These are phyloP conservation scores for Zalaria obscura DNA, from an alignment of 2,329 filamentous ascomycete species.

Conservation along the genomic window DNA sequence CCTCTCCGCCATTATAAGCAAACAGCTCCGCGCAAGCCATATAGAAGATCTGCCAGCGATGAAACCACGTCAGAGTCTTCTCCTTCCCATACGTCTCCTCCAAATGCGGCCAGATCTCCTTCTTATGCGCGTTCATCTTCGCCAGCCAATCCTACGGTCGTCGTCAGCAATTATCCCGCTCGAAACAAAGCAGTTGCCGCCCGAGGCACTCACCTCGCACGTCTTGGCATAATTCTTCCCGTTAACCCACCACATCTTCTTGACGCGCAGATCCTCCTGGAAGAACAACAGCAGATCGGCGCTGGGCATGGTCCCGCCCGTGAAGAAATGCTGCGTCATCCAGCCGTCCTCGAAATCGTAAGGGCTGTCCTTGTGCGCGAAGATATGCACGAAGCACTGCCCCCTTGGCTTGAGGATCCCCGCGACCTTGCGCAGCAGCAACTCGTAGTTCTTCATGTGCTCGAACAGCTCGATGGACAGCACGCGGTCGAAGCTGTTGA, in stretches of 20 bases:
- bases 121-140: slow-evolving; percentile 45
- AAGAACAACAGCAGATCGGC: slow-evolving; percentile 54
- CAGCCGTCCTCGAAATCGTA: slow-evolving; percentile 60
- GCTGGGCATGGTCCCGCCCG: slow-evolving; percentile 57
- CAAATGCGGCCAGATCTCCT: slow-evolving; percentile 48
- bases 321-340: slow-evolving; percentile 65
- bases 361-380: slow-evolving; percentile 48
- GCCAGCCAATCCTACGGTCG: slow-evolving; percentile 42
- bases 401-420: slow-evolving; percentile 46
- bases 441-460: slow-evolving; percentile 64
- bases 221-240: slow-evolving; percentile 55
- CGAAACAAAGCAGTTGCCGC: background rate
- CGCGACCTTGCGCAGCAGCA: slow-evolving; percentile 49
- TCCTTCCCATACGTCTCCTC: slow-evolving; percentile 51
- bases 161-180: background rate
- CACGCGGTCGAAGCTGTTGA: slow-evolving; percentile 44
- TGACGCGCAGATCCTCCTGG: slow-evolving; percentile 45
- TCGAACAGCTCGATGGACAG: slow-evolving; percentile 60
- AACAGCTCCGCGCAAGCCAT: slow-evolving; percentile 59
- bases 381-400: slow-evolving; percentile 57
- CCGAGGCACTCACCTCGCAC: slow-evolving; percentile 34
- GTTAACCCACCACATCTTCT: slow-evolving; percentile 57
- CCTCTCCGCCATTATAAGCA: slow-evolving; percentile 49
- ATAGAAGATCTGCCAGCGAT: slow-evolving; percentile 60
- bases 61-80: slow-evolving; percentile 47